Evolutionary conservation across 116 monocot species (phyloP).

Genomic region (Trichopus zeylanicus): DNA sequence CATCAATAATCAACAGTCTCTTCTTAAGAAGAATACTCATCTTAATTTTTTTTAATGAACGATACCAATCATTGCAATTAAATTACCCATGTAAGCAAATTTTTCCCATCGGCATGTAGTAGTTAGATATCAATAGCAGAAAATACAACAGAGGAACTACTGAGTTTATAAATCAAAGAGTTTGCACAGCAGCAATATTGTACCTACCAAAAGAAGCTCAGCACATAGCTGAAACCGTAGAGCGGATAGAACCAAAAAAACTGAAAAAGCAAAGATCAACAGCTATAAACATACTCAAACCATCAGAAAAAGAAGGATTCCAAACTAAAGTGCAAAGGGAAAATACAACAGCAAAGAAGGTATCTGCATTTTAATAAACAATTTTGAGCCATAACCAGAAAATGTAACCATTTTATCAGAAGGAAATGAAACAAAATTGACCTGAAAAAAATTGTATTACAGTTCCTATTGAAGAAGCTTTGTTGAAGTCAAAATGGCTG

Average conservation of each 20-base stretch:
- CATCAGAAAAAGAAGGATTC: background rate
- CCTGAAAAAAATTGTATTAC: too few species aligned
- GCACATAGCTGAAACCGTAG: constrained; percentile 76
- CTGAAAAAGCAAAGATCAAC: constrained; percentile 31
- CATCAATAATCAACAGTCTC: background rate
- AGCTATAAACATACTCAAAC: background rate
- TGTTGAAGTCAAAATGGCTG: too few species aligned
- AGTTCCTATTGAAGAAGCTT: too few species aligned
- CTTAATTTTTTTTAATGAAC: too few species aligned
- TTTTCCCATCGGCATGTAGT: too few species aligned
- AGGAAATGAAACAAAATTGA: too few species aligned
- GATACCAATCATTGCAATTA: too few species aligned
- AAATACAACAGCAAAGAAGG: constrained; percentile 5
- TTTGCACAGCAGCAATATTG: background rate
- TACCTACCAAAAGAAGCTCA: constrained; percentile 84
- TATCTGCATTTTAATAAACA: too few species aligned
- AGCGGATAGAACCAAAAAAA: constrained; percentile 95
- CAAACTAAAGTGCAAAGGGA: background rate
- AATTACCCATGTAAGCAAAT: too few species aligned
- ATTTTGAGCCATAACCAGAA: too few species aligned
- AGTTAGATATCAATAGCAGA: background rate
- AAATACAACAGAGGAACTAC: background rate
- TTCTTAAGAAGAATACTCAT: background rate
- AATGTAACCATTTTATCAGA: too few species aligned
- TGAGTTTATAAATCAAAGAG: background rate